Evolutionary conservation across 1,284 basidiomycete species (phyloP).

Genomic region (Trichosporon inkin): DNA sequence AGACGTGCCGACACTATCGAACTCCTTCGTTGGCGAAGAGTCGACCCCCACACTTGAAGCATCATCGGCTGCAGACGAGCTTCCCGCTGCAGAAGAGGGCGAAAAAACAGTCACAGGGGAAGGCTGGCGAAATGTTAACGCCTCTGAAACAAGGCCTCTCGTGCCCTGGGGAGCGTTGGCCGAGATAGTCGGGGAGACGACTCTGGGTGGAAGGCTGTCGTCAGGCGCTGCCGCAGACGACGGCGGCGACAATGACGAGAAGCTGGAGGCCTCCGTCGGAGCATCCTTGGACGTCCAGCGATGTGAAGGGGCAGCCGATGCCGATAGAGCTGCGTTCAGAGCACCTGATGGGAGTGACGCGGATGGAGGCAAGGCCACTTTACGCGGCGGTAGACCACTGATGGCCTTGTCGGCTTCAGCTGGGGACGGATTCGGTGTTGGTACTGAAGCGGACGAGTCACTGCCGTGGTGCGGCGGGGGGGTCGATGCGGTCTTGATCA

Average conservation of each 20-base stretch:
- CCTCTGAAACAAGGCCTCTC: background rate
- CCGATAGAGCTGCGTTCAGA: background rate
- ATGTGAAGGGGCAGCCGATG: background rate
- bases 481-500: conserved; percentile 40
- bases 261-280: background rate
- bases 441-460: conserved; percentile 25
- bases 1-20: background rate
- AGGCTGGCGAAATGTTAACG: background rate
- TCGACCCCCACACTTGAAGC: background rate
- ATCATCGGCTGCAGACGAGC: conserved; percentile 5
- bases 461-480: conserved; percentile 17
- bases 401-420: conserved; percentile 15
- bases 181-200: background rate
- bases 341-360: conserved; percentile 12
- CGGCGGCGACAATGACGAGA: conserved; percentile 7
- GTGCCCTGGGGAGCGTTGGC: background rate
- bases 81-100: conserved; percentile 4
- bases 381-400: background rate
- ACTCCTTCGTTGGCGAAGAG: background rate
- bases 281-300: conserved; percentile 7
- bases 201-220: background rate
- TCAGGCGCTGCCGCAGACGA: background rate
- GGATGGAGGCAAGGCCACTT: conserved; percentile 10
- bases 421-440: conserved; percentile 36
- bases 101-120: conserved; percentile 4